Percentiles rank a stretch among this genome's conserved stretches.
Conservation (phyloP, 2,329 filamentous ascomycete species). For the Claviceps fusiformis region DNA sequence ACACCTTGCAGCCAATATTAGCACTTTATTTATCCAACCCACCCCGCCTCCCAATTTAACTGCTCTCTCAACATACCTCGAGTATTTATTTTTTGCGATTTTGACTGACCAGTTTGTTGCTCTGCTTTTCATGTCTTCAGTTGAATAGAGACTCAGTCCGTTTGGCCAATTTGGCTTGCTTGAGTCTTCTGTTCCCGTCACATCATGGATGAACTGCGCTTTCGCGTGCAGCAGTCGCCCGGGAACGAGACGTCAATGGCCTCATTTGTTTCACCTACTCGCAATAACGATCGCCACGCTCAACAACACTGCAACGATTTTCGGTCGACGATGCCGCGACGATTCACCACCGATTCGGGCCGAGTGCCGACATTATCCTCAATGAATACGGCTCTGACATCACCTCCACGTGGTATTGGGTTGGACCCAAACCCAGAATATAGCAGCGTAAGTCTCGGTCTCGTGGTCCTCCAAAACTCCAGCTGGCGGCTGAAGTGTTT, state of each 20-base stretch:
- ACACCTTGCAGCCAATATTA: constrained; percentile 6
- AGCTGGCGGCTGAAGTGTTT: not conserved
- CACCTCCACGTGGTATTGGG: constrained; percentile 34
- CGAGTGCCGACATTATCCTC: constrained; percentile 63
- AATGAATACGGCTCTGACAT: constrained; percentile 28
- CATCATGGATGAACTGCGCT: constrained; percentile 64
- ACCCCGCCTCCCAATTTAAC: constrained; percentile 18
- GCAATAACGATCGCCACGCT: constrained; percentile 51
- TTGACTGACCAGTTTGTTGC: constrained; percentile 16
- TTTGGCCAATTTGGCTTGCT: constrained; percentile 25
- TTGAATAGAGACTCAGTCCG: constrained; percentile 15
- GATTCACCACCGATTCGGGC: constrained; percentile 87
- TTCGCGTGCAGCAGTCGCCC: constrained; percentile 63
- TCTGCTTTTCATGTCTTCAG: constrained; percentile 25
- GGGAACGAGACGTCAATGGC: constrained; percentile 64
- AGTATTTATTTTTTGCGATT: constrained; percentile 9
- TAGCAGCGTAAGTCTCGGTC: constrained; percentile 21
- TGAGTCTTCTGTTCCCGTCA: constrained; percentile 22
- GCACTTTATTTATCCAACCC: constrained; percentile 12
- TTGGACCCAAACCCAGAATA: constrained; percentile 31
- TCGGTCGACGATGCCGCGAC: constrained; percentile 67
- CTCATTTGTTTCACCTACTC: constrained; percentile 59
- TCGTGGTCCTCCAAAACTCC: not conserved
- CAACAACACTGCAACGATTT: constrained; percentile 46
- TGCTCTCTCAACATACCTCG: constrained; percentile 15